A percentile compares a stretch with the other conserved stretches of the same genome.
These are phyloP conservation scores for Leccinum ochraceum DNA, from an alignment of 768 basidiomycete species.

Conservation along the genomic window DNA sequence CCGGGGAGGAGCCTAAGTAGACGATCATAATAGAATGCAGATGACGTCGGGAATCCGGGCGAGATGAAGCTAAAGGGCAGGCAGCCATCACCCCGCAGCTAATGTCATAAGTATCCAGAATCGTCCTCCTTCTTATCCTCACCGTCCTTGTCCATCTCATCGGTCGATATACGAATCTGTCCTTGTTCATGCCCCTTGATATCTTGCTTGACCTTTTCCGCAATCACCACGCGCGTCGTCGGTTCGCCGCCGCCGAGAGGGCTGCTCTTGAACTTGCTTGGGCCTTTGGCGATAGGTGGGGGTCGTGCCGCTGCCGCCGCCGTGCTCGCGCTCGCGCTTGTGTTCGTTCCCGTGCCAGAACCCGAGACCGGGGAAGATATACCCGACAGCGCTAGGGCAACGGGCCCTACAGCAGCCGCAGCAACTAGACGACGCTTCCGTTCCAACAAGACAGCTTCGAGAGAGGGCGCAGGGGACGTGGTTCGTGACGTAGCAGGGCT, in stretches of 20 bases:
- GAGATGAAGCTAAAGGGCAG: not conserved
- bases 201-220: constrained; percentile 47
- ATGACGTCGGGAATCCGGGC: not conserved
- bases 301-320: constrained; percentile 9
- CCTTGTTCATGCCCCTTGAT: constrained; percentile 20
- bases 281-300: constrained; percentile 42
- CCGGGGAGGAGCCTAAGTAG: too few relatives aligned
- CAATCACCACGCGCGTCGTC: constrained; percentile 28
- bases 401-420: constrained; percentile 14
- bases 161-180: constrained; percentile 31
- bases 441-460: constrained; percentile 68
- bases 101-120: constrained; percentile 29
- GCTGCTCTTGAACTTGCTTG: constrained; percentile 37
- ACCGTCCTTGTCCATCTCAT: constrained; percentile 37
- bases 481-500: constrained; percentile 32
- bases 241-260: too few relatives aligned
- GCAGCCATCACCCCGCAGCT: not conserved
- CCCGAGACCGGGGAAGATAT: not conserved
- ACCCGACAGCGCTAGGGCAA: not conserved
- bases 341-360: not conserved
- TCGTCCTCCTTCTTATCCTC: constrained; percentile 38
- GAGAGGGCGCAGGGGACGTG: constrained; percentile 52
- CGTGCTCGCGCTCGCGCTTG: not conserved
- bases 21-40: too few relatives aligned
- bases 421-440: constrained; percentile 55